A percentile compares a stretch with the other conserved stretches of the same genome.
phyloP scores from a whole-genome alignment of 768 basidiomycete genomes.

The Suillus subalutaceus region DNA sequence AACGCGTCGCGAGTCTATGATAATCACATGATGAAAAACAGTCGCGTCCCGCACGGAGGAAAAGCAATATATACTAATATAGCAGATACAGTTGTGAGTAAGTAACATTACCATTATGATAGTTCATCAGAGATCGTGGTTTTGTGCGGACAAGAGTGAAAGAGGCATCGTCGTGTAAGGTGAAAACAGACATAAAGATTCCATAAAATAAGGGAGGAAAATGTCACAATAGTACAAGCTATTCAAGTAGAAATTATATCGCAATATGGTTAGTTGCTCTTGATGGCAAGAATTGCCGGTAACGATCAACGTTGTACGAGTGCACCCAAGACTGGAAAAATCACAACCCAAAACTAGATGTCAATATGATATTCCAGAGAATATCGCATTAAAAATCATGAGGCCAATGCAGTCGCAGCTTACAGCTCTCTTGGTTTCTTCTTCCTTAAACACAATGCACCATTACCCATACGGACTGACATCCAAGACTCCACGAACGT shows the following conservation, averaged over 20 bases:
- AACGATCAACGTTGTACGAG: not conserved
- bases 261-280: constrained; percentile 11
- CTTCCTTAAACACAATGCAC: not conserved
- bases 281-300: constrained; percentile 1
- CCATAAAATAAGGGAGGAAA: not conserved
- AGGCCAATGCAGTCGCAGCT: not conserved
- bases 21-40: constrained; percentile 31
- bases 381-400: not conserved
- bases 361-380: not conserved
- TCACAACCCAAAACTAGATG: not conserved
- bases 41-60: constrained; percentile 5
- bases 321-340: not conserved
- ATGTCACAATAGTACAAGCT: not conserved
- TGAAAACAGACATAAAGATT: not conserved
- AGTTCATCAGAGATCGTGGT: not conserved
- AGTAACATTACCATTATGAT: not conserved
- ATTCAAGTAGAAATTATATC: not conserved
- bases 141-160: not conserved
- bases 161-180: not conserved
- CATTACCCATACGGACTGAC: not conserved
- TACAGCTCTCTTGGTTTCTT: not conserved
- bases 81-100: not conserved
- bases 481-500: constrained; percentile 66
- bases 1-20: constrained; percentile 20
- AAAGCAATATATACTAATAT: not conserved